A percentile compares a stretch with the other conserved stretches of the same genome.
Evolutionary conservation across 768 basidiomycete genomes (phyloP).

Genomic region (Royoungia palumana): DNA sequence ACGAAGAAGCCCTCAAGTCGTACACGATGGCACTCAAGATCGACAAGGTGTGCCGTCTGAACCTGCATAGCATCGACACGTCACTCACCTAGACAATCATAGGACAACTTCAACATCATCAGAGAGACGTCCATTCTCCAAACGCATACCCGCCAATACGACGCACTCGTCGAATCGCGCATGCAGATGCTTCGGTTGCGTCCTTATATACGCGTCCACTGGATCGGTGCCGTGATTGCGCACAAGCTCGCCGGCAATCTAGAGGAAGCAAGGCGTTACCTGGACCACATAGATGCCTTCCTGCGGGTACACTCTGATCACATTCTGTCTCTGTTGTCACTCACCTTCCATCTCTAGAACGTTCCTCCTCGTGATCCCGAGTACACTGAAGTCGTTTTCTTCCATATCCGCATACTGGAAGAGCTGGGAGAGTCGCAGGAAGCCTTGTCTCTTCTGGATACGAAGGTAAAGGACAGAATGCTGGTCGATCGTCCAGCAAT

Average conservation of each 20-base stretch:
- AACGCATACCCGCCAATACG: constrained; percentile 80
- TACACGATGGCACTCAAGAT: constrained; percentile 86
- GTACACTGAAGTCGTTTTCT: constrained; percentile 78
- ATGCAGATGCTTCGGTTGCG: constrained; percentile 75
- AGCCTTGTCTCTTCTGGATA: constrained; percentile 62
- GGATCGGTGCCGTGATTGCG: constrained; percentile 87
- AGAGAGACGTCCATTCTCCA: constrained; percentile 88
- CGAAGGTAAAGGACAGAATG: constrained; percentile 55
- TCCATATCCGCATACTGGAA: constrained; percentile 71
- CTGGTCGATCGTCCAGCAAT: constrained; percentile 72
- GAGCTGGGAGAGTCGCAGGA: constrained; percentile 61
- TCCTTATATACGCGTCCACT: constrained; percentile 81
- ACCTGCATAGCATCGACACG: constrained; percentile 1
- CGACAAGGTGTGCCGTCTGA: constrained; percentile 64
- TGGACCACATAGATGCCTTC: constrained; percentile 68
- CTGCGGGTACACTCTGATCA: constrained; percentile 52
- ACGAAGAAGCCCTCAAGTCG: constrained; percentile 89
- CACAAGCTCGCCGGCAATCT: constrained; percentile 80
- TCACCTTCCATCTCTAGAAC: constrained; percentile 44
- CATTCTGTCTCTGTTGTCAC: not conserved
- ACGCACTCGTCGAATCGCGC: constrained; percentile 76
- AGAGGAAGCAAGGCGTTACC: constrained; percentile 62
- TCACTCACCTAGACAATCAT: constrained; percentile 1
- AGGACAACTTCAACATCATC: constrained; percentile 95
- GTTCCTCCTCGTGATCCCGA: constrained; percentile 77